phyloP scores from a whole-genome alignment of 164 flowering plant species.

The Piper betle region DNA sequence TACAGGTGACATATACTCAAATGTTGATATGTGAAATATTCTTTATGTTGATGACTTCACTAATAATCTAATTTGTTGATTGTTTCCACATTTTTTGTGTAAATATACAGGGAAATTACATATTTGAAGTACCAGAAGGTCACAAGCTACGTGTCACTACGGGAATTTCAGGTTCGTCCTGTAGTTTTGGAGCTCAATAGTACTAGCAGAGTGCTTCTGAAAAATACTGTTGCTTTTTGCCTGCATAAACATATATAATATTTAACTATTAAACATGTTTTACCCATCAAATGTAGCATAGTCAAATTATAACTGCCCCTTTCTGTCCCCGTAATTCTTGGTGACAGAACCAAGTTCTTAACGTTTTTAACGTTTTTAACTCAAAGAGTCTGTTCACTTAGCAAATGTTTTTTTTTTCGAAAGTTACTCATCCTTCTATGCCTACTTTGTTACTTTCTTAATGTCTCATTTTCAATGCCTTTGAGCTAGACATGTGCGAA shows the following conservation, averaged over 20 bases:
- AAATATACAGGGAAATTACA: slow-evolving; percentile 62
- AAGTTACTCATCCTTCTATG: too few species aligned
- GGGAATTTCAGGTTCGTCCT: slow-evolving; percentile 45
- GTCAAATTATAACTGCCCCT: background rate
- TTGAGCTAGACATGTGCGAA: background rate
- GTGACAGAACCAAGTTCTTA: background rate
- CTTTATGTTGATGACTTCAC: background rate
- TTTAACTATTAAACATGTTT: background rate
- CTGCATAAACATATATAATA: background rate
- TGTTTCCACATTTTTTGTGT: background rate
- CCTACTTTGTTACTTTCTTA: too few species aligned
- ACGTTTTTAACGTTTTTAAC: too few species aligned
- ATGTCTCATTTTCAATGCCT: too few species aligned
- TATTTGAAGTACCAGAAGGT: slow-evolving; percentile 85
- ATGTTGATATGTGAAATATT: background rate
- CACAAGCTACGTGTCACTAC: slow-evolving; percentile 54
- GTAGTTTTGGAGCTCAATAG: background rate
- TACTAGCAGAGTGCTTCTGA: background rate
- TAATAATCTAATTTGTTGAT: background rate
- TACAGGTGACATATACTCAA: slow-evolving; percentile 35
- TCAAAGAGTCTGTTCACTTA: too few species aligned
- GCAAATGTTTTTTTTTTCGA: too few species aligned
- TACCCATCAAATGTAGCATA: too few species aligned
- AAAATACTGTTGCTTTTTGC: background rate
- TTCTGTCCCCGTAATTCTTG: background rate